Evolutionary conservation across 1,139 yeast genomes (phyloP), one percentile per base, ranked within the genome.

Genomic region (Hemisphaericaspora xylofermentans): DNA sequence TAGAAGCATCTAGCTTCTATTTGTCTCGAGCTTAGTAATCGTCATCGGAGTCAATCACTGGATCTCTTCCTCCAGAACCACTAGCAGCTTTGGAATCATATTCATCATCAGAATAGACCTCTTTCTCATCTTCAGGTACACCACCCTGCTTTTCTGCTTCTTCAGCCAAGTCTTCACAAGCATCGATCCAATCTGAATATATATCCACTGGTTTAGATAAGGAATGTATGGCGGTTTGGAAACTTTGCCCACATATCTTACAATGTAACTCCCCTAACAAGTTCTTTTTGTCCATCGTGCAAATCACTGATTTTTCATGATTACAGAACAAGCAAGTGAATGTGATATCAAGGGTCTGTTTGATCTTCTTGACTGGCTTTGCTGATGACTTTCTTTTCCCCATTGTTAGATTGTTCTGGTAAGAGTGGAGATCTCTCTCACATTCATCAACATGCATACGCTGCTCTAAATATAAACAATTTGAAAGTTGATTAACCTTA

Each of bases 131-230:
- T 18, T 45, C 52, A 9, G 43, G 49, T 8, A 27, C 47, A 19
- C 46, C 59, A 1, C 59, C 63, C n/a, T 52, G 55, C 21, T 56
- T 61, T 12, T 59, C 67, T 1, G 68, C 70, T 45, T 85, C 87
- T 48, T 82, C 82, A 33, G 94, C 95, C 46, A 93, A 94, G 40
- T 94, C 96, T 57, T 93, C 98, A 60, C 96, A 93, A 1, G 98
- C 98, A 68, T 93, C 98, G 44, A 89, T 89, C 98, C 98, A 93
- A 60, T 91, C 98, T 39, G 96, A 86, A 60, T 93, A 93, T 18
- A 93, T 88, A 62, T 93, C 98, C 32, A 93, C 91, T 0, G 98
- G 96, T 46, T 84, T 91, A 1, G 89, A 80, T 42, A 85, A 70
- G 36, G 85, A 80, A 61, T 88, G 88, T 52, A 91, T 88, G 37